Evolutionary conservation across 331 rosid species (phyloP).

Genomic region (Rosa hybrid): DNA sequence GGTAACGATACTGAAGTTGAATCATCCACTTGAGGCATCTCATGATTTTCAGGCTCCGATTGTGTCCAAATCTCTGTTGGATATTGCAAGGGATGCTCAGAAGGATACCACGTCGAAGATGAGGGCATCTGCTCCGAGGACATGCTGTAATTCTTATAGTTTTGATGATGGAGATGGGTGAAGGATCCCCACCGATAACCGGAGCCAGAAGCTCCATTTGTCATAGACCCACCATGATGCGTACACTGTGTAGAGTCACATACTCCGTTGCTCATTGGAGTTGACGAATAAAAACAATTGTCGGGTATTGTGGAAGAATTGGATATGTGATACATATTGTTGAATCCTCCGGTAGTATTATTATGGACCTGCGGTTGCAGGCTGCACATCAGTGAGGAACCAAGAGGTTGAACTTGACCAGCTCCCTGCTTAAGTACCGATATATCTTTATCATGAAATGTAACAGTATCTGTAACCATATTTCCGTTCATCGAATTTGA

Average conservation of each 20-base stretch:
- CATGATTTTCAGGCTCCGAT: background rate
- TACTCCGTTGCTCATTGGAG: background rate
- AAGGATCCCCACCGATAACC: background rate
- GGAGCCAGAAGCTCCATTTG: background rate
- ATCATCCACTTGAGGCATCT: background rate
- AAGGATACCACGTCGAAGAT: background rate
- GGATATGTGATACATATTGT: background rate
- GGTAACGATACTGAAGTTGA: background rate
- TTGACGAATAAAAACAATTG: background rate
- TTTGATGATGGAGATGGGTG: background rate
- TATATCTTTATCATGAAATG: background rate
- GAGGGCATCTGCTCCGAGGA: background rate
- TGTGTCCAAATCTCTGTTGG: background rate
- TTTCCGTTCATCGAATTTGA: background rate
- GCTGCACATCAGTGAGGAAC: background rate
- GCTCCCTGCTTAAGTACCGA: background rate
- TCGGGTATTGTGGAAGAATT: background rate
- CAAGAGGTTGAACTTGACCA: background rate
- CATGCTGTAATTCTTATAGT: background rate
- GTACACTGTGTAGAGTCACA: background rate
- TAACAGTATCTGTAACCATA: background rate
- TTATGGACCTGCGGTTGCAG: background rate
- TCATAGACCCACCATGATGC: background rate
- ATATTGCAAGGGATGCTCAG: background rate
- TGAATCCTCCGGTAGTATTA: background rate